phyloP scores from a whole-genome alignment of 805 yeast species.

The Lipomyces chichibuensis region DNA sequence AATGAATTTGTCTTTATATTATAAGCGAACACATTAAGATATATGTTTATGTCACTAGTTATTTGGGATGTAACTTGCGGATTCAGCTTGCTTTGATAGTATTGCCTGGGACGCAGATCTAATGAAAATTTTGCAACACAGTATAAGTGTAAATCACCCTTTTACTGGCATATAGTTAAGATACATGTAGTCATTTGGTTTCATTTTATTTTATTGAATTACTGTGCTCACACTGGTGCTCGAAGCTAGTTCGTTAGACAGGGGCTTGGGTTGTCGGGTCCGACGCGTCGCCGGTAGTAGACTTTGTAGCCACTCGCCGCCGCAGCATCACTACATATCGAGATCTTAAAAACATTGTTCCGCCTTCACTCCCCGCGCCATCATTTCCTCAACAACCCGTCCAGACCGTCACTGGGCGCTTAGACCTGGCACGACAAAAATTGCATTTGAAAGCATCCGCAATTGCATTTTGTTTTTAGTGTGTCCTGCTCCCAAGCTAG shows the following conservation, averaged over 20 bases:
- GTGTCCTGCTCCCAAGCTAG: not conserved
- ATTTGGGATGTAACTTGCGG: not conserved
- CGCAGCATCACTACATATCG: not conserved
- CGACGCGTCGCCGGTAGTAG: not conserved
- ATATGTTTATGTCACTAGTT: not conserved
- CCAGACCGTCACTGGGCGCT: not conserved
- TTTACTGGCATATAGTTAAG: too few species aligned
- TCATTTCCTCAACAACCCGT: not conserved
- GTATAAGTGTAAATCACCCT: not conserved
- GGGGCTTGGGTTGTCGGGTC: not conserved
- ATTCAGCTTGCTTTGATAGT: constrained; percentile 12
- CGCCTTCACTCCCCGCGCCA: not conserved
- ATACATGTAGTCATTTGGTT: not conserved
- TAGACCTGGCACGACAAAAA: not conserved
- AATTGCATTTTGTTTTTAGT: not conserved
- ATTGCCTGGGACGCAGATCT: not conserved
- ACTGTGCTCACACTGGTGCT: not conserved
- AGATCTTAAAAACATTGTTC: not conserved
- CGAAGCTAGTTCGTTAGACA: not conserved
- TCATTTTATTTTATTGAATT: too few species aligned
- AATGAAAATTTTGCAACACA: not conserved
- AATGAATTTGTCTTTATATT: not conserved
- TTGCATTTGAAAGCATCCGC: not conserved
- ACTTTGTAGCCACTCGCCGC: not conserved
- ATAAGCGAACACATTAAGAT: not conserved